These are phyloP conservation scores for Dendrocalamus sinicus DNA, from an alignment of 176 grass and related monocot species.

Conservation along the genomic window DNA sequence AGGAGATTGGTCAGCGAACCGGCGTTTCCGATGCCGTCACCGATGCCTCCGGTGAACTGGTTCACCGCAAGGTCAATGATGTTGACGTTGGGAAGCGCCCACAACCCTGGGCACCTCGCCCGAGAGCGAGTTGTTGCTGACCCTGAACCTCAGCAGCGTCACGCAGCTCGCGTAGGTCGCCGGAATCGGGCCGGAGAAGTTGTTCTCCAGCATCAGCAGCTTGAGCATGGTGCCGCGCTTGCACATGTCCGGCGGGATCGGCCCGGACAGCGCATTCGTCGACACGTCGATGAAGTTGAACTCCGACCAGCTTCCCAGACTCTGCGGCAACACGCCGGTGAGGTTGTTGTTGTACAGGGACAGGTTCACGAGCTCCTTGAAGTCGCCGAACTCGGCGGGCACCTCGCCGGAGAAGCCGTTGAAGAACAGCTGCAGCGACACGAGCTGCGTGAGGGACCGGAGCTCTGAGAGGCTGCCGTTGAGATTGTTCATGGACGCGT, in stretches of 20 bases:
- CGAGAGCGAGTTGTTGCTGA: conserved; percentile 71
- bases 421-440: conserved; percentile 76
- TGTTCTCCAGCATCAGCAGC: conserved; percentile 86
- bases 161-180: conserved; percentile 63
- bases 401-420: conserved; percentile 72
- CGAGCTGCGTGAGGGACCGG: conserved; percentile 51
- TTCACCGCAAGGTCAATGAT: conserved; percentile 67
- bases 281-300: conserved; percentile 95
- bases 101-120: conserved; percentile 80
- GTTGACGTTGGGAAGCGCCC: conserved; percentile 62
- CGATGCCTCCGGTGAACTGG: conserved; percentile 62
- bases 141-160: conserved; percentile 61
- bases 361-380: conserved; percentile 79
- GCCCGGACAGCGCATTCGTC: conserved; percentile 64
- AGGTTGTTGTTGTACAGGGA: conserved; percentile 78
- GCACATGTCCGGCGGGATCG: conserved; percentile 92
- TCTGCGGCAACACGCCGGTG: conserved; percentile 67
- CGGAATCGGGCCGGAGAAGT: conserved; percentile 73
- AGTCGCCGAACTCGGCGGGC: conserved; percentile 68
- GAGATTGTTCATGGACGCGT: conserved; percentile 69
- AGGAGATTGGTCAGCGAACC: conserved; percentile 41
- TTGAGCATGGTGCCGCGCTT: conserved; percentile 62
- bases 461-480: conserved; percentile 70
- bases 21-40: conserved; percentile 50
- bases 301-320: conserved; percentile 66